These are phyloP conservation scores for Apiotrichum veenhuisii DNA, from an alignment of 1,284 basidiomycete species.

Conservation along the genomic window DNA sequence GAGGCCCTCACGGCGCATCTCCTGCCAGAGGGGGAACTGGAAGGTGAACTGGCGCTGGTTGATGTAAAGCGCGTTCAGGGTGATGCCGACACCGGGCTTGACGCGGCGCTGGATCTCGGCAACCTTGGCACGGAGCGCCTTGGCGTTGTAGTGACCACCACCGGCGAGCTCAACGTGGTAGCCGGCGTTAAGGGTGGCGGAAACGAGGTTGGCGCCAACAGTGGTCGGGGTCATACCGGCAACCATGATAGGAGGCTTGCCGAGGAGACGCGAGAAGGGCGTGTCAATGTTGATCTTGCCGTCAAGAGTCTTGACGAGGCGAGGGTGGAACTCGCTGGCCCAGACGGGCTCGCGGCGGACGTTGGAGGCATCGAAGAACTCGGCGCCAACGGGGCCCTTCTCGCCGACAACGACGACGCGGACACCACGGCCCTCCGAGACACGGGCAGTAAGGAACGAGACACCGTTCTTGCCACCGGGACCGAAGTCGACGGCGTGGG, in stretches of 20 bases:
- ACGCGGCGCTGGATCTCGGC: slow-evolving; percentile 80
- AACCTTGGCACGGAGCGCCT: slow-evolving; percentile 82
- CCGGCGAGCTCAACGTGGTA: slow-evolving; percentile 96
- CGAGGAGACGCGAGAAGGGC: slow-evolving; percentile 88
- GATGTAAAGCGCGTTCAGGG: slow-evolving; percentile 95
- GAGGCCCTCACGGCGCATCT: slow-evolving; percentile 91
- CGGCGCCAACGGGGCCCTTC: slow-evolving; percentile 76
- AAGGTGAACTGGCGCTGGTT: slow-evolving; percentile 96
- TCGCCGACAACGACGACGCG: slow-evolving; percentile 82
- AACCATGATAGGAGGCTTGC: slow-evolving; percentile 97
- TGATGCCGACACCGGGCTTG: slow-evolving; percentile 82
- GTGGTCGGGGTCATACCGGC: slow-evolving; percentile 97
- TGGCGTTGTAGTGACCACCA: slow-evolving; percentile 91
- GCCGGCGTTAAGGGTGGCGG: slow-evolving; percentile 85
- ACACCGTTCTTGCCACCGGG: slow-evolving; percentile 92
- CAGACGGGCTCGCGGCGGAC: slow-evolving; percentile 82
- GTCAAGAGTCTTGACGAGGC: slow-evolving; percentile 83
- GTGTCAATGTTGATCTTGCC: slow-evolving; percentile 90
- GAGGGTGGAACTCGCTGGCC: slow-evolving; percentile 81
- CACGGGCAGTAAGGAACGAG: slow-evolving; percentile 82
- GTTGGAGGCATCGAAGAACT: slow-evolving; percentile 67
- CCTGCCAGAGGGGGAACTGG: slow-evolving; percentile 96
- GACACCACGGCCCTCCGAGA: slow-evolving; percentile 88
- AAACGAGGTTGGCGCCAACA: slow-evolving; percentile 86
- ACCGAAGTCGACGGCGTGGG: slow-evolving; percentile 94